Base-by-base conservation (phyloP, 2,329 filamentous ascomycete species). In the Lasiodiplodia citricola region DNA sequence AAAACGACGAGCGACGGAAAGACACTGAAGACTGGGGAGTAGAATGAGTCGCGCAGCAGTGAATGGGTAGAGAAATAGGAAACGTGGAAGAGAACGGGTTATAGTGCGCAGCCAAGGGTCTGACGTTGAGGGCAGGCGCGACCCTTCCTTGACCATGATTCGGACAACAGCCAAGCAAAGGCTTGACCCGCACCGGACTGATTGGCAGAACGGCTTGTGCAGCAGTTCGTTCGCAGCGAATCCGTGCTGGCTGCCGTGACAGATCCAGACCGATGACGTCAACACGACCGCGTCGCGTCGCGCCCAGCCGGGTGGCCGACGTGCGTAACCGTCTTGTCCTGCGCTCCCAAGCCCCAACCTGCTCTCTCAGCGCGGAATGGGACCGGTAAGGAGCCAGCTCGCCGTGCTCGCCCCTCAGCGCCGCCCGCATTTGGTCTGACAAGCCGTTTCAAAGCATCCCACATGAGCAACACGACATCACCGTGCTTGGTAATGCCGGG, bases 61-160 rank as follows among this genome's bases (percentile, higher is more conserved):
- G 5, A 21, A n/a, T 13, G 44, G 11, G 23, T 5, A 18, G 58
- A 25, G 11, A 31, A 10, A 16, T 28, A 28, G 28, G 56, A 21
- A 11, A 28, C 2, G 56, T 16, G 56, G 37, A 44, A 4, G 56
- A 58, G 55, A 28, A 16, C 11, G 4, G 58, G 28, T 63, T 63
- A 62, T 62, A 62, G 57, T 50, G 58, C 38, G 7, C 1, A 11
- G 21, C 23, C 11, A n/a, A 52, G 58, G 58, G 58, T 63, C 58
- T 63, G 58, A 63, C 58, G 58, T 63, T 35, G 31, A 25, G 58
- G 28, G 44, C 58, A 37, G 21, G 58, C 41, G 23, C 58, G 38
- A 56, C 28, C 28, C 16, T 23, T 6, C 10, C 8, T 11, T 25
- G 2, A n/a, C 35, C 56, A 25, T 25, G 35, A 25, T 44, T 41